A percentile compares a stretch with the other conserved stretches of the same genome.
Conservation (phyloP, 2,329 filamentous ascomycete genomes). For the Phaeophleospora eucalypticola region DNA sequence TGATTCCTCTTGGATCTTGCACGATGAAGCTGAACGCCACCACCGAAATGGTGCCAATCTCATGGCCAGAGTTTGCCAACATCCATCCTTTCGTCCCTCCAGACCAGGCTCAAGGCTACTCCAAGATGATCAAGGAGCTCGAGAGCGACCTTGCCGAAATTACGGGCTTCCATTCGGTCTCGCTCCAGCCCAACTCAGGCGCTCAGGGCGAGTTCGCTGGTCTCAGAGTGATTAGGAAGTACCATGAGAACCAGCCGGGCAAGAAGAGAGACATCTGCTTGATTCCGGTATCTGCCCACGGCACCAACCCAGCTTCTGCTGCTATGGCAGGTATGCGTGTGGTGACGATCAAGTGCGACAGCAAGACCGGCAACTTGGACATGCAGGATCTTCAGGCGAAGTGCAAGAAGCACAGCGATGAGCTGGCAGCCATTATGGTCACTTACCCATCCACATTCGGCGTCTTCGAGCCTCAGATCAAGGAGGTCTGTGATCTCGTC, state of each 20-base stretch:
- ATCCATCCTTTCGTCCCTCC: conserved; percentile 76
- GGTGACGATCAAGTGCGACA: conserved; percentile 86
- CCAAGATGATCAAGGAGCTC: conserved; percentile 66
- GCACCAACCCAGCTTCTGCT: conserved; percentile 91
- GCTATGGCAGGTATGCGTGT: conserved; percentile 96
- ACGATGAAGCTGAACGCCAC: conserved; percentile 94
- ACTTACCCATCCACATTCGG: conserved; percentile 95
- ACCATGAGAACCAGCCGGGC: conserved; percentile 62
- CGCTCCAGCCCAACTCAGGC: conserved; percentile 90
- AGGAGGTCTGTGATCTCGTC: conserved; percentile 78
- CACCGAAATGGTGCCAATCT: conserved; percentile 85
- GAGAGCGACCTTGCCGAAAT: conserved; percentile 72
- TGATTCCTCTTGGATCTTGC: conserved; percentile 95
- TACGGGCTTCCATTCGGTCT: conserved; percentile 85
- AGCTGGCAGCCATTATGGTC: conserved; percentile 91
- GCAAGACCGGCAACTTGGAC: conserved; percentile 82
- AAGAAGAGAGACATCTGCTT: conserved; percentile 84
- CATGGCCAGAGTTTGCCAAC: conserved; percentile 68
- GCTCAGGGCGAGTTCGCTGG: conserved; percentile 94
- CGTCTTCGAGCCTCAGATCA: conserved; percentile 87
- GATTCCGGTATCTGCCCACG: conserved; percentile 91
- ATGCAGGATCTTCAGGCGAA: conserved; percentile 80
- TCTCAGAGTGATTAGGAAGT: conserved; percentile 81
- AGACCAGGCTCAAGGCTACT: conserved; percentile 64
- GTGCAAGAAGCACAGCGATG: conserved; percentile 79